Evolutionary conservation across 371 early-diverging fungal genomes (phyloP), one percentile per base, ranked within the genome.

Genomic region (Mortierella polycephala): DNA sequence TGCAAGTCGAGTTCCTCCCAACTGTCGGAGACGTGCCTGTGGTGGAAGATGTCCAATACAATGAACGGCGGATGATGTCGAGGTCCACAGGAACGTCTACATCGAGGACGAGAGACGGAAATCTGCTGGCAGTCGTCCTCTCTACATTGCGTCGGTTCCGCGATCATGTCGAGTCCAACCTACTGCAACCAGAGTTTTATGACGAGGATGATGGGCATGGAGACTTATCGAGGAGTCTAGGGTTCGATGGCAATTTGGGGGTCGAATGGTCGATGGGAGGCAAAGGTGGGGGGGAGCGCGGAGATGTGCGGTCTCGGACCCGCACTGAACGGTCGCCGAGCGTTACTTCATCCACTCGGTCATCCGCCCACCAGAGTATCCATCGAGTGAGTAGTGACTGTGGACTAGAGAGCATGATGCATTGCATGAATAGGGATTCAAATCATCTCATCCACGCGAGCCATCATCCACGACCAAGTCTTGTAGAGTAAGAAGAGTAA

Each of bases 141-240:
- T 70, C 76, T 30, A 76, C 76, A 2, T 60, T 76, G 51, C 67
- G 76, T 20, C 71, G 71, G 23, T 66, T 76, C 64, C 67, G 64
- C 9, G 61, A 76, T 39, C 75, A 70, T 44, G 75, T 75, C 44
- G 21, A 65, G 51, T 62, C 70, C 30, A 76, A 76, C 20, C 20
- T 76, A 8, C 18, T 71, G 23, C 57, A 62, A 42, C 23, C 61
- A 3, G 69, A 69, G 18, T 59, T 65, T 20, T 61, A 65, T 21
- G 66, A 70, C 6, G 70, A 66, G 18, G 65, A 75, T 16, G 74
- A 74, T 0, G 40, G 64, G 16, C 59, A 21, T 51, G 57, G 37
- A 7, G 64, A 60, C 42, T 18, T 67, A 7, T 45, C 74, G 20
- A 58, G 68, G 46, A 59, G 64, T 45, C 53, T 74, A 4, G 74